Evolutionary conservation across 495 filamentous ascomycete genomes (phyloP).

Genomic region (Neurospora sp.): DNA sequence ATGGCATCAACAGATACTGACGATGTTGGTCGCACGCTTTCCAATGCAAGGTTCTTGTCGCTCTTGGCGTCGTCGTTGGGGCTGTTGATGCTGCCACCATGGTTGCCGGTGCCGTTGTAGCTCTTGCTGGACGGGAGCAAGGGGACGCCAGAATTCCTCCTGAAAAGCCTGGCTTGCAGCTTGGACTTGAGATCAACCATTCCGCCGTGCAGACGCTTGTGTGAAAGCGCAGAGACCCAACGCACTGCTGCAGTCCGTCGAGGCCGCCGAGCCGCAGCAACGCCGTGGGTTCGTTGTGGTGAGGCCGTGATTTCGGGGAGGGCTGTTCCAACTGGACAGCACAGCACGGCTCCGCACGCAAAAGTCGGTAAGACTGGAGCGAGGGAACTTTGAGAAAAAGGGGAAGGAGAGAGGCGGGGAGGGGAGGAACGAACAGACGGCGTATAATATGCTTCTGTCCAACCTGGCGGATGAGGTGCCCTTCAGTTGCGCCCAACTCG

Average conservation of each 20-base stretch:
- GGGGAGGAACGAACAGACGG: not conserved
- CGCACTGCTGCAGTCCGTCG: not conserved
- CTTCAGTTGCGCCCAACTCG: not conserved
- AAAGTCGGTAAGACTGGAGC: not conserved
- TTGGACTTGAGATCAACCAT: conserved; percentile 40
- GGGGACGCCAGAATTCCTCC: conserved; percentile 32
- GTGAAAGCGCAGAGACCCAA: not conserved
- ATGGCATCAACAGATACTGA: not conserved
- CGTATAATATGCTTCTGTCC: not conserved
- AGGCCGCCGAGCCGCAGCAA: not conserved
- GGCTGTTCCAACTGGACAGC: not conserved
- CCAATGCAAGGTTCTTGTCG: conserved; percentile 8
- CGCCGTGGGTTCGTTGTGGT: not conserved
- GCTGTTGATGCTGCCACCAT: conserved; percentile 5
- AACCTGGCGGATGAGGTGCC: not conserved
- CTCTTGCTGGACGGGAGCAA: conserved; percentile 21
- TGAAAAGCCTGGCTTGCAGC: conserved; percentile 37
- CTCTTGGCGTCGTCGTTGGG: conserved; percentile 7
- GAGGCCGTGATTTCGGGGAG: not conserved
- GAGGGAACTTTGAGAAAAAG: not conserved
- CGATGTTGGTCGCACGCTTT: not conserved
- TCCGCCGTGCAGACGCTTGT: not conserved
- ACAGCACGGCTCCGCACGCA: not conserved
- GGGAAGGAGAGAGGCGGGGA: not conserved
- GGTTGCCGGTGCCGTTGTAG: conserved; percentile 13